A percentile compares a stretch with the other conserved stretches of the same genome.
Conservation (phyloP, 2,329 filamentous ascomycete genomes). For the Orbilia quercus region DNA sequence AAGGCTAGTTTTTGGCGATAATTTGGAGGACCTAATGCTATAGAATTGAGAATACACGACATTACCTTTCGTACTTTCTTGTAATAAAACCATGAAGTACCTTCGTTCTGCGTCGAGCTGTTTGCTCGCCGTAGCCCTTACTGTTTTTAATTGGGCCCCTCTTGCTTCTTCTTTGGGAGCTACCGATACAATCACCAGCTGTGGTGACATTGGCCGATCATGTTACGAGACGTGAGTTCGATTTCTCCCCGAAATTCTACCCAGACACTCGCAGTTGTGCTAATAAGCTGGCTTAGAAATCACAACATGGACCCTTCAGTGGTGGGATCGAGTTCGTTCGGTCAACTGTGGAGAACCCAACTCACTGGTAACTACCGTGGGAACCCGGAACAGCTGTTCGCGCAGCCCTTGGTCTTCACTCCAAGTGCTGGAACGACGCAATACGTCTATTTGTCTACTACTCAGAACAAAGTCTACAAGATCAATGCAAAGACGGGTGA, state of each 20-base stretch:
- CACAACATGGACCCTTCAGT: constrained; percentile 74
- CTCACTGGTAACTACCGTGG: constrained; percentile 69
- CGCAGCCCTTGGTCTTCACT: constrained; percentile 69
- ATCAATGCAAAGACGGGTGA: constrained; percentile 69
- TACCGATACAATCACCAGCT: constrained; percentile 72
- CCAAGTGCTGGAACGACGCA: constrained; percentile 65
- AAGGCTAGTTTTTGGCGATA: constrained; percentile 14
- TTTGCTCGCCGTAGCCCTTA: constrained; percentile 40
- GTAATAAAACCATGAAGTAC: constrained; percentile 52
- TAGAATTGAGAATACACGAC: constrained; percentile 17
- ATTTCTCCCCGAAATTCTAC: not conserved
- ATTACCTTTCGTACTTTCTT: constrained; percentile 30
- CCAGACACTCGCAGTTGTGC: constrained; percentile 1
- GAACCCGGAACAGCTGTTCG: constrained; percentile 68
- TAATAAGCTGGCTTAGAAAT: constrained; percentile 62
- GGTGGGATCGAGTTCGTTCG: constrained; percentile 69
- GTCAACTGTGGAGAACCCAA: constrained; percentile 68
- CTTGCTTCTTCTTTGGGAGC: constrained; percentile 27
- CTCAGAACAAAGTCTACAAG: constrained; percentile 71
- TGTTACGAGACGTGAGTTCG: constrained; percentile 66
- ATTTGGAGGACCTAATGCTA: constrained; percentile 38
- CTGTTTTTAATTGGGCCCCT: constrained; percentile 38
- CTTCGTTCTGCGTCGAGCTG: constrained; percentile 39
- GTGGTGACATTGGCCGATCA: constrained; percentile 69
- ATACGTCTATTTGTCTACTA: constrained; percentile 70